These are phyloP conservation scores for Quercus parvula DNA, from an alignment of 306 rosid genomes.

Conservation along the genomic window DNA sequence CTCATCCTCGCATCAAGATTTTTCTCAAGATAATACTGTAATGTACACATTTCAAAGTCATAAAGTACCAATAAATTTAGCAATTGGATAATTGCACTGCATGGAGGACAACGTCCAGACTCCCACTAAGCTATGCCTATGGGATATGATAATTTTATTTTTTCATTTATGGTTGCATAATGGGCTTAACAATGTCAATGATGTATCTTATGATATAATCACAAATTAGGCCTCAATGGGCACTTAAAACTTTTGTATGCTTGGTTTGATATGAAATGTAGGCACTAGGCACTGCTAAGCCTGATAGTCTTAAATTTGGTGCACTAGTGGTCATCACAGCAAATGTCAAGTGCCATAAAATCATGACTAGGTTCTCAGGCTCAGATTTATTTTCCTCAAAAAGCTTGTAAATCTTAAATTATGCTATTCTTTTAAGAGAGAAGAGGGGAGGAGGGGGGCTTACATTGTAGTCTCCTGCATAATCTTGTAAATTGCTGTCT, in stretches of 20 bases:
- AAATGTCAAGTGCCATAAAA: not conserved
- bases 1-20: slow-evolving; percentile 81
- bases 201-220: too few species aligned
- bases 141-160: too few species aligned
- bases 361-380: not conserved
- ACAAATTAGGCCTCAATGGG: not conserved
- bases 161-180: too few species aligned
- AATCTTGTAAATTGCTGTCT: slow-evolving; percentile 72
- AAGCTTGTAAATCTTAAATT: not conserved
- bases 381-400: not conserved
- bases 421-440: not conserved
- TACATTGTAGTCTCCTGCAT: slow-evolving; percentile 89
- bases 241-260: not conserved
- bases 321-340: not conserved
- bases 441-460: slow-evolving; percentile 25
- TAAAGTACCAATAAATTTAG: slow-evolving; percentile 7
- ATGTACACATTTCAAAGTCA: slow-evolving; percentile 21
- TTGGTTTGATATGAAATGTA: not conserved
- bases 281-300: too few species aligned
- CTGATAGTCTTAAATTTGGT: not conserved
- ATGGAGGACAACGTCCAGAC: not conserved
- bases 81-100: slow-evolving; percentile 1
- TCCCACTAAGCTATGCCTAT: not conserved
- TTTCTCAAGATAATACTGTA: slow-evolving; percentile 91
- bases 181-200: too few species aligned